phyloP scores from a whole-genome alignment of 2,329 filamentous ascomycete genomes.

The Aaosphaeria arxii region DNA sequence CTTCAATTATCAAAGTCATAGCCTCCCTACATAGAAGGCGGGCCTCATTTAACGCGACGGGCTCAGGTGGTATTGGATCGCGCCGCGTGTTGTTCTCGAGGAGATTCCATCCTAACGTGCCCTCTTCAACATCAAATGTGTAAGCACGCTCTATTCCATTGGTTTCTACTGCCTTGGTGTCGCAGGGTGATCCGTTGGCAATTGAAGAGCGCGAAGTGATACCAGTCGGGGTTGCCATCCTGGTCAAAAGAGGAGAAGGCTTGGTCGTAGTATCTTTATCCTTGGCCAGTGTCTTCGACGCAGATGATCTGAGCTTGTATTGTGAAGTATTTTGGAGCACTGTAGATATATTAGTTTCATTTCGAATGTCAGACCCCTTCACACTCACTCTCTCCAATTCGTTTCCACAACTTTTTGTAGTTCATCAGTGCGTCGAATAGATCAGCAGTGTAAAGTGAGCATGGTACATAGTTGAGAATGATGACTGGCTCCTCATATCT shows the following conservation, averaged over 20 bases:
- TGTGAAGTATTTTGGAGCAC: constrained; percentile 17
- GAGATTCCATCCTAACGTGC: constrained; percentile 15
- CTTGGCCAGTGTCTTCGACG: constrained; percentile 2
- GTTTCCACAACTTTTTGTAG: constrained; percentile 33
- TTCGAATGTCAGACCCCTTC: not conserved
- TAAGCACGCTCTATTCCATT: constrained; percentile 17
- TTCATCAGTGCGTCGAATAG: constrained; percentile 31
- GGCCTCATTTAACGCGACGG: constrained; percentile 24
- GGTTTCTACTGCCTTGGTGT: constrained; percentile 6
- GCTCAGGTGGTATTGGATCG: constrained; percentile 24
- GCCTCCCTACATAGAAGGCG: constrained; percentile 24
- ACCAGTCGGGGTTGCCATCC: constrained; percentile 1
- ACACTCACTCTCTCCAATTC: constrained; percentile 21
- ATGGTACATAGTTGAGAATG: constrained; percentile 32
- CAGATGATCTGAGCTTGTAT: constrained; percentile 13
- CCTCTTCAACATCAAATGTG: constrained; percentile 23
- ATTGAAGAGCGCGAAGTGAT: constrained; percentile 2
- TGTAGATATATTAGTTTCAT: constrained; percentile 1
- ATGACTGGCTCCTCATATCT: constrained; percentile 21
- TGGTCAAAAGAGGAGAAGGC: constrained; percentile 9
- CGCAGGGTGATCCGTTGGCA: constrained; percentile 10
- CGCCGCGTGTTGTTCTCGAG: constrained; percentile 14
- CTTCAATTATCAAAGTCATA: constrained; percentile 31
- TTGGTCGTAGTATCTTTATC: constrained; percentile 1
- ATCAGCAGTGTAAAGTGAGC: constrained; percentile 29